Base-by-base conservation (phyloP, 345 rosid species). In the Murraya paniculata region DNA sequence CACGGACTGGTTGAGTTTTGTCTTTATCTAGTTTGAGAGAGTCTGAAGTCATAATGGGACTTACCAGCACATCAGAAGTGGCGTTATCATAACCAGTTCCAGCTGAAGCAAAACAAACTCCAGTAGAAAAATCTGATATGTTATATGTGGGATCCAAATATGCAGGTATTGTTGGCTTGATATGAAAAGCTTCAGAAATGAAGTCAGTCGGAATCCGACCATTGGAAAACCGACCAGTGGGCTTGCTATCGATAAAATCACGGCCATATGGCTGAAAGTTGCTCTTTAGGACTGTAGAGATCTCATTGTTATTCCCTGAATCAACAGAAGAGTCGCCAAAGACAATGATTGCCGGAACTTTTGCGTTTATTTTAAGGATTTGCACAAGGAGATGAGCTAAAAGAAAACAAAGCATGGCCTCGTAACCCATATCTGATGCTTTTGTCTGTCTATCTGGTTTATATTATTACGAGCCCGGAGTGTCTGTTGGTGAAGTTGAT, bases 81-180 rank as follows among this genome's bases (percentile, higher is more conserved):
- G 91, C 90, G 83, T 91, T 91, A 71, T 94, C 98, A 70, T 88
- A 89, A 75, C 98, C 96, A 9, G 96, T 92, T 79, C 98, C 97
- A 9, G 98, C 95, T 55, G 98, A 94, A 74, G 98, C 98, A 66
- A 94, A 94, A 76, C 91, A 90, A 74, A 94, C 96, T 1, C 98
- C 96, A 0, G 92, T 88, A n/a, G 93, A 89, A 61, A 92, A 92
- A 78, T 94, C 92, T 76, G 79, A 41, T 9, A 94, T 92, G 78
- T 76, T 76, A 77, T 80, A 91, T 4, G 62, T 61, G 3, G 94
- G 94, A 85, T 94, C 96, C 83, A 94, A 71, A 81, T 94, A 94
- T 1, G 98, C 94, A 18, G 98, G 98, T 56, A 94, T 79, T 2
- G 79, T 6, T 61, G 85, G 87, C 83, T 91, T 94, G 80, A 94